A percentile compares a stretch with the other conserved stretches of the same genome.
Evolutionary conservation across 768 basidiomycete species (phyloP).

Genomic region (Serpula lacrymans): DNA sequence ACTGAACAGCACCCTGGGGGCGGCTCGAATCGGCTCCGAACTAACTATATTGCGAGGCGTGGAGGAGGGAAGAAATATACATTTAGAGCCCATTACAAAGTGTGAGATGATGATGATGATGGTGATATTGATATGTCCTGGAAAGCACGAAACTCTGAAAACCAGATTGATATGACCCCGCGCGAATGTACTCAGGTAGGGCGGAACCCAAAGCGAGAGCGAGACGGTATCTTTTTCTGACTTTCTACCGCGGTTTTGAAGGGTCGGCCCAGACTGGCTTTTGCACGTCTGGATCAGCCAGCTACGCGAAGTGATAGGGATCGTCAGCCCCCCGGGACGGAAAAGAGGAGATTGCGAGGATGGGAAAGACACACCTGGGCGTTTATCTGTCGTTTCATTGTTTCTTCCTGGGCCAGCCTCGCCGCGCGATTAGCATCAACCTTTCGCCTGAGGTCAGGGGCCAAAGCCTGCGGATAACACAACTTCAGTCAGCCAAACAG

Average conservation of each 20-base stretch:
- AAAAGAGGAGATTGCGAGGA: neutral
- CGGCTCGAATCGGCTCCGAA: no score
- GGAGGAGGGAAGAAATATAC: no score
- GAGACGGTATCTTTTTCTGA: neutral
- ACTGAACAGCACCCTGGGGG: no score
- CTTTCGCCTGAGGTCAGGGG: conserved; percentile 60
- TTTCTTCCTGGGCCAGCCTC: conserved; percentile 51
- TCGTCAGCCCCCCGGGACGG: neutral
- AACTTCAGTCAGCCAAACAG: conserved; percentile 1
- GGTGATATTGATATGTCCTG: no score
- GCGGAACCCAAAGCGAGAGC: conserved; percentile 2
- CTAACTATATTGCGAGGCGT: no score
- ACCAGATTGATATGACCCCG: no score
- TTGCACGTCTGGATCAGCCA: conserved; percentile 21
- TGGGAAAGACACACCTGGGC: conserved; percentile 47
- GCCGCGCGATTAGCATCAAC: conserved; percentile 58
- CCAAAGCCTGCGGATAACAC: conserved; percentile 44
- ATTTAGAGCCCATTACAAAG: no score
- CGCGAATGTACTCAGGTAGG: conserved; percentile 23
- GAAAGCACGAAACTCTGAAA: no score
- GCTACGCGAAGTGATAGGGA: conserved; percentile 10
- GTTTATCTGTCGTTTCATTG: conserved; percentile 47
- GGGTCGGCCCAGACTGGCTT: conserved; percentile 33
- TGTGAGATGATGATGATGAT: no score
- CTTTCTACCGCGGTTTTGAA: conserved; percentile 11